These are phyloP conservation scores for Scutellaria baicalensis DNA, from an alignment of 257 asterid species.

Conservation along the genomic window DNA sequence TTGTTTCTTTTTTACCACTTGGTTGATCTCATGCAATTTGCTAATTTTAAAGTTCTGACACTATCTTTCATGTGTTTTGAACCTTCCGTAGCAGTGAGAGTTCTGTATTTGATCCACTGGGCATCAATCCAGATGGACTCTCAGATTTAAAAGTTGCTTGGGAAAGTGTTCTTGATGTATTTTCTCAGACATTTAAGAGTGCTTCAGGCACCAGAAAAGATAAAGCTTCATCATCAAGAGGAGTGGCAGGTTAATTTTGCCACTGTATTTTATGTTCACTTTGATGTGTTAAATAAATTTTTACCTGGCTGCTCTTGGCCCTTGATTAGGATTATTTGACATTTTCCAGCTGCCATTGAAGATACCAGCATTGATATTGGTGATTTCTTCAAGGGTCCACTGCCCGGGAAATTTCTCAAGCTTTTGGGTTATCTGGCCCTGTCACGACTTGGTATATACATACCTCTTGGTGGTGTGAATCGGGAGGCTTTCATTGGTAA, in stretches of 20 bases:
- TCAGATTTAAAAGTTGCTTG: conserved; percentile 42
- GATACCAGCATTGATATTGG: conserved; percentile 94
- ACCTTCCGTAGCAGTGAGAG: conserved; percentile 34
- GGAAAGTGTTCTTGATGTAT: conserved; percentile 33
- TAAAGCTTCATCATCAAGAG: conserved; percentile 61
- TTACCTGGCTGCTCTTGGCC: conserved; percentile 35
- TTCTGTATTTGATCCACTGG: conserved; percentile 69
- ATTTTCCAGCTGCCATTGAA: conserved; percentile 93
- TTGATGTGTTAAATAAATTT: conserved; percentile 11
- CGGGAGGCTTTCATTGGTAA: conserved; percentile 88
- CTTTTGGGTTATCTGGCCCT: conserved; percentile 84
- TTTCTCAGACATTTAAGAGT: conserved; percentile 53
- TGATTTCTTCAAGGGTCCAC: conserved; percentile 97
- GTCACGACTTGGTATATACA: conserved; percentile 86
- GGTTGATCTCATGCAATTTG: background rate
- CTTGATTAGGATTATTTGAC: conserved; percentile 49
- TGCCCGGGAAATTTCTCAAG: conserved; percentile 93
- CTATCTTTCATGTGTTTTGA: conserved; percentile 10
- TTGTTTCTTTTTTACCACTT: background rate
- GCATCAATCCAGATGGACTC: conserved; percentile 50
- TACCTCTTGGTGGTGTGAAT: conserved; percentile 97
- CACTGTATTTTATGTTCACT: background rate
- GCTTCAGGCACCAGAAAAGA: conserved; percentile 70
- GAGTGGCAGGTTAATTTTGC: conserved; percentile 71
- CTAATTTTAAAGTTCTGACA: background rate